These are phyloP conservation scores for Didymella segeticola DNA, from an alignment of 2,329 filamentous ascomycete genomes.

Conservation along the genomic window DNA sequence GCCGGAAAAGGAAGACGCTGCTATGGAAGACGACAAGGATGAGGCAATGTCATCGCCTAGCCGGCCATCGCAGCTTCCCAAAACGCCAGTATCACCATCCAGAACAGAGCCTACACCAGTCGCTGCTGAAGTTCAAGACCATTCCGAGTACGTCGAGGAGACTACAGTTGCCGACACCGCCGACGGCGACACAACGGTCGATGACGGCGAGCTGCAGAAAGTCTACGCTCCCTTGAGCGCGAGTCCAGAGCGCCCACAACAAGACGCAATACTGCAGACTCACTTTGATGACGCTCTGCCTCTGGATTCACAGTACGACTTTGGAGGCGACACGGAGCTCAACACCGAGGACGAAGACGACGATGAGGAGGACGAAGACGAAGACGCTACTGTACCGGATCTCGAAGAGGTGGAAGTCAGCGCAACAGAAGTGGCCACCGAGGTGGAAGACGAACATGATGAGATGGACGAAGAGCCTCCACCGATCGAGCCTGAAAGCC, in stretches of 20 bases:
- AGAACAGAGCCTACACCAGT: constrained; percentile 4
- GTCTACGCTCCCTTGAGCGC: neutral
- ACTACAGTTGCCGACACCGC: constrained; percentile 10
- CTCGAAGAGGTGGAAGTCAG: constrained; percentile 1
- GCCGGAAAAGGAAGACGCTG: constrained; percentile 62
- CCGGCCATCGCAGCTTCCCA: constrained; percentile 30
- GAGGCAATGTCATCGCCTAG: constrained; percentile 29
- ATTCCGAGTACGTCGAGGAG: constrained; percentile 2
- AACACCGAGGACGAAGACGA: constrained; percentile 30
- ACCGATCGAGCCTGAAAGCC: neutral
- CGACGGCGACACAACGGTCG: constrained; percentile 12
- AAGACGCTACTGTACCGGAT: neutral
- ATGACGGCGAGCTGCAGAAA: constrained; percentile 6
- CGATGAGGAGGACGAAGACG: constrained; percentile 13
- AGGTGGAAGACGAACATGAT: constrained; percentile 9
- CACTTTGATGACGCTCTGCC: constrained; percentile 53
- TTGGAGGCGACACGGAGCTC: constrained; percentile 39
- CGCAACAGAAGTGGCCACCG: constrained; percentile 2
- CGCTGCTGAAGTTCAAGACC: neutral
- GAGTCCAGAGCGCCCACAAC: neutral
- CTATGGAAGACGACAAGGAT: constrained; percentile 22
- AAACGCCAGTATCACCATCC: constrained; percentile 36
- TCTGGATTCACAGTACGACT: constrained; percentile 63
- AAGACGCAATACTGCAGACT: neutral
- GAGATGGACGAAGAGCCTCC: constrained; percentile 4